Base-by-base conservation (phyloP, 306 rosid species). In the Pterocarpus santalinus region DNA sequence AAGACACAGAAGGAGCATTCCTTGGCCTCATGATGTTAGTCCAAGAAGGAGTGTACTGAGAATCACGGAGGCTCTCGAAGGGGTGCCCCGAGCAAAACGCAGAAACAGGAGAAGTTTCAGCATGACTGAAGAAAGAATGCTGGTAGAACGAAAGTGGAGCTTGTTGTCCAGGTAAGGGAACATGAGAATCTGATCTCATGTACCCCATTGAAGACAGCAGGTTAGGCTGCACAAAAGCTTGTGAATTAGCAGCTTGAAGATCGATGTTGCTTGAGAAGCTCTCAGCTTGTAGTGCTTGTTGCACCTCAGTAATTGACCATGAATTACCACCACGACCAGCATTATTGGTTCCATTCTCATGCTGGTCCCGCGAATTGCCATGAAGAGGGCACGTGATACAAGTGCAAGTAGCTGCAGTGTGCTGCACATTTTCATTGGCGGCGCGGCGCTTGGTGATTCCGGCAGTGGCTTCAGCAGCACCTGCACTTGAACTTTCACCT, bases 401-500 rank as follows among this genome's bases (percentile, higher is more conserved):
- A 16, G 32, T 55, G 8, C 61, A 55, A 4, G 57, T 15, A 12
- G 58, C 4, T 4, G 58, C 14, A 52, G 17, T 1, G 17, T 1
- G 5, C 6, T 44, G 53, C 32, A 66, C 38, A 75, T 30, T 75
- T 43, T 63, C 51, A 47, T 39, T 74, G 55, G 35, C 51, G 69
- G 49, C 78, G 8, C 47, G 67, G 4, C 61, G 61, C 49, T 28
- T 71, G 11, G 65, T 52, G 43, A 5, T 35, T 12, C 15, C 53
- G 55, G 55, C 49, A 46, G 81, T 28, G n/a, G 9, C 61, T 1
- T 7, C 8, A 53, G 22, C 28, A 51, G 17, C 57, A 51, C 46
- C 57, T 3, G 76, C 4, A 30, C 65, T 51, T 14, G 82, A 83
- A 46, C 79, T 77, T 56, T 77, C 86, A 22, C 82, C 82, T 13